Base-by-base conservation (phyloP, 352 stramenopile genomes). In the Pythium aristosporum region DNA sequence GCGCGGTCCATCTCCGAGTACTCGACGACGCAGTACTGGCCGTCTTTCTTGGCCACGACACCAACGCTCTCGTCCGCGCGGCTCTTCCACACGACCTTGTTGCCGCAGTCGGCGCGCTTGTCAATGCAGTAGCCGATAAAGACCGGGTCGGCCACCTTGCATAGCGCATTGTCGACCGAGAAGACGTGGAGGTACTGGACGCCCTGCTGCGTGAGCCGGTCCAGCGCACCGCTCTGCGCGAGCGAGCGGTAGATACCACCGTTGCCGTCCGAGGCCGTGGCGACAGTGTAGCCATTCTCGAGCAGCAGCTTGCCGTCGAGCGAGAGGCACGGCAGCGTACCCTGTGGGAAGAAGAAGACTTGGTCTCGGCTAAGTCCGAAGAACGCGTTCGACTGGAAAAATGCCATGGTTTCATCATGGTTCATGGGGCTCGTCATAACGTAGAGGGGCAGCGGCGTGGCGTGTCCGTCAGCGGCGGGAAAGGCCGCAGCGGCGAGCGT, bases 381-480 rank as follows among this genome's bases (percentile, higher is more conserved):
- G 69, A 87, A 98, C 12, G 76, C 65, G 58, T 98, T 80, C 1
- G 86, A 49, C 20, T 72, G 65, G 73, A 99, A 99, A 75, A 92
- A 99, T 8, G 65, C 66, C 5, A 87, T 63, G 6, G 96, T 99
- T 23, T 89, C 80, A 16, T 92, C 83, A 71, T 99, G 88, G 72
- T 99, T 99, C 70, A 98, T 87, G 16, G 91, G 85, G 71, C 91
- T 98, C 16, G 97, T 99, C 97, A 99, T 99, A 51, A 99, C 87
- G 64, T 97, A 98, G 42, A 98, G 88, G 39, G 86, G 85, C 47
- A 98, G 37, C 23, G 21, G 18, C 12, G 10, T 21, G 4, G 43
- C 25, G 2, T 39, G 23, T 2, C 46, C 55, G 12, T 41, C 37
- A 9, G 36, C 36, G 5, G 2, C 5, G 20, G 61, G 61, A 34